A percentile compares a stretch with the other conserved stretches of the same genome.
Evolutionary conservation across 331 rosid genomes (phyloP).

Genomic region (Ulmus americana): DNA sequence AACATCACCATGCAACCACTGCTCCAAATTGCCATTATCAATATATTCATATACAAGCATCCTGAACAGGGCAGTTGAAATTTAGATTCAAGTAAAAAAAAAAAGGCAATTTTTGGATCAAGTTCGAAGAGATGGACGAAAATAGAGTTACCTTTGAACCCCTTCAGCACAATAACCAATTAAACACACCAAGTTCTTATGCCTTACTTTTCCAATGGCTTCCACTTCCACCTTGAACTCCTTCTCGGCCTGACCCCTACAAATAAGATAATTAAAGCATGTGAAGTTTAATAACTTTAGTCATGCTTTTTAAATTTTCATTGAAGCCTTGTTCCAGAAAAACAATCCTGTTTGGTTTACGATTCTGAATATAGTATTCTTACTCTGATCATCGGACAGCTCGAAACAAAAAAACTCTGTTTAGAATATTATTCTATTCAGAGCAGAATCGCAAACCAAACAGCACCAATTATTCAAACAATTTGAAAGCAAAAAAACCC

Average conservation of each 20-base stretch:
- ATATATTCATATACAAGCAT: conserved; percentile 92
- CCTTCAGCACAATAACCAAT: conserved; percentile 93
- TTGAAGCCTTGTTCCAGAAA: background rate
- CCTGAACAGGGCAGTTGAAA: conserved; percentile 34
- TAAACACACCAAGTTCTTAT: conserved; percentile 89
- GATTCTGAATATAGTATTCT: no score
- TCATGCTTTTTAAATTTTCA: background rate
- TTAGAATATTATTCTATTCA: no score
- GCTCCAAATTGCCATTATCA: conserved; percentile 93
- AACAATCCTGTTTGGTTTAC: no score
- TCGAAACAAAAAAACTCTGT: no score
- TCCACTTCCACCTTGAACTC: conserved; percentile 98
- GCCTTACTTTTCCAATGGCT: conserved; percentile 94
- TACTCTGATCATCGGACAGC: no score
- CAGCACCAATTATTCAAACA: background rate
- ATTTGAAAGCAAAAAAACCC: background rate
- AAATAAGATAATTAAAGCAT: conserved; percentile 16
- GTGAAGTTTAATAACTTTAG: conserved; percentile 7
- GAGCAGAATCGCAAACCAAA: no score
- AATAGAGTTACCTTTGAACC: conserved; percentile 53
- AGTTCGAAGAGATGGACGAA: background rate
- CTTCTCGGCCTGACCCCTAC: conserved; percentile 90
- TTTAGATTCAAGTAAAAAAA: conserved; percentile 8
- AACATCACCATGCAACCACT: conserved; percentile 96
- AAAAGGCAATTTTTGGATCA: background rate